Percentiles rank a stretch among this genome's conserved stretches.
Conservation (phyloP, 345 rosid species). For the Salix udensis region DNA sequence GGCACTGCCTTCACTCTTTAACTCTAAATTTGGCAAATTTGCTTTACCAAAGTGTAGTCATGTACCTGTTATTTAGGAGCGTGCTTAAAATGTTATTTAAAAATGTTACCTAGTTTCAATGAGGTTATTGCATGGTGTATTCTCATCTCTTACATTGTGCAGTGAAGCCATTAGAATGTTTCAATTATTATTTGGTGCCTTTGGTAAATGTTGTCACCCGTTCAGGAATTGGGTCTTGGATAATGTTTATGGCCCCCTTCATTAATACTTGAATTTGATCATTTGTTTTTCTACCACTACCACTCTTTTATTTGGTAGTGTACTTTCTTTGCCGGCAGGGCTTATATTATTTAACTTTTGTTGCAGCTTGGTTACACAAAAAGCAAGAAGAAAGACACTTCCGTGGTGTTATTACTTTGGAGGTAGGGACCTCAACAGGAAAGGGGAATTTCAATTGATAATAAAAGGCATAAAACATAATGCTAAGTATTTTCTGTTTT, state of each 20-base stretch:
- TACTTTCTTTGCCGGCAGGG: background rate
- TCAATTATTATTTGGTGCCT: background rate
- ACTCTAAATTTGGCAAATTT: background rate
- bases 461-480: background rate
- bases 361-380: slow-evolving; percentile 88
- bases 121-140: background rate
- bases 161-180: background rate
- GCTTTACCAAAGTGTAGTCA: background rate
- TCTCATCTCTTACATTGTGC: background rate
- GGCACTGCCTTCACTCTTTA: background rate
- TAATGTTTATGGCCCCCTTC: background rate
- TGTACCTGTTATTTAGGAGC: background rate
- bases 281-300: background rate
- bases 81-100: background rate
- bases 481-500: background rate
- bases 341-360: slow-evolving; percentile 14
- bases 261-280: background rate
- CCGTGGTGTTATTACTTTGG: slow-evolving; percentile 88
- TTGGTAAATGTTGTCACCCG: background rate
- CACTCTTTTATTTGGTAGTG: background rate
- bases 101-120: background rate
- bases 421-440: slow-evolving; percentile 46
- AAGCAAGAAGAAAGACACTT: slow-evolving; percentile 93
- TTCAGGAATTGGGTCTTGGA: background rate
- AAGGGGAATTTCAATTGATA: background rate